These are phyloP conservation scores for Tetrahymena thermophila DNA, from an alignment of 73 alveolate species.

Conservation along the genomic window DNA sequence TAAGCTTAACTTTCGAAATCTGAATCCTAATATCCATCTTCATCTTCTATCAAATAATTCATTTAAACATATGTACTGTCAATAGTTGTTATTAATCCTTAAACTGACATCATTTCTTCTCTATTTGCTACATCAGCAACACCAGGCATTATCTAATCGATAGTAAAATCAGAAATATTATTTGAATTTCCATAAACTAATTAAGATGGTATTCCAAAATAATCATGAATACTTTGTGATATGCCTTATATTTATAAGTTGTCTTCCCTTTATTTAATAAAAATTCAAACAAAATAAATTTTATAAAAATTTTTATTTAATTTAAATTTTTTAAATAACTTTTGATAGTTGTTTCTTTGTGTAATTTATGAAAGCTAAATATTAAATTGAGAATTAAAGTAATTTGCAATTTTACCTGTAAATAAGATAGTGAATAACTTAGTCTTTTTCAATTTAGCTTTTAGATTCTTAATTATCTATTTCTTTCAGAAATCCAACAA, in stretches of 20 bases:
- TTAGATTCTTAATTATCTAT: constrained; percentile 7
- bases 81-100: constrained; percentile 9
- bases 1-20: constrained; percentile 17
- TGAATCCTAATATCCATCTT: constrained; percentile 15
- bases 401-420: not conserved
- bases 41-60: constrained; percentile 26
- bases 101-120: constrained; percentile 9
- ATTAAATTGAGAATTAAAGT: not conserved
- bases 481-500: constrained; percentile 40
- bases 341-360: no score
- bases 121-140: constrained; percentile 14
- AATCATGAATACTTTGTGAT: constrained; percentile 13
- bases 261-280: not conserved
- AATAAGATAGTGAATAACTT: not conserved
- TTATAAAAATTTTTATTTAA: not conserved
- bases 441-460: not conserved
- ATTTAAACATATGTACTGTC: constrained; percentile 25
- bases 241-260: constrained; percentile 8
- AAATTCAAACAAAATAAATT: not conserved
- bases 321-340: not conserved
- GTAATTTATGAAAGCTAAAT: no score
- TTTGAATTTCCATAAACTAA: constrained; percentile 39
- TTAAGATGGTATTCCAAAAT: constrained; percentile 33
- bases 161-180: constrained; percentile 31
- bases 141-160: constrained; percentile 36